phyloP scores from a whole-genome alignment of 495 filamentous ascomycete genomes.

The Lasiosphaeriaceae sp. region DNA sequence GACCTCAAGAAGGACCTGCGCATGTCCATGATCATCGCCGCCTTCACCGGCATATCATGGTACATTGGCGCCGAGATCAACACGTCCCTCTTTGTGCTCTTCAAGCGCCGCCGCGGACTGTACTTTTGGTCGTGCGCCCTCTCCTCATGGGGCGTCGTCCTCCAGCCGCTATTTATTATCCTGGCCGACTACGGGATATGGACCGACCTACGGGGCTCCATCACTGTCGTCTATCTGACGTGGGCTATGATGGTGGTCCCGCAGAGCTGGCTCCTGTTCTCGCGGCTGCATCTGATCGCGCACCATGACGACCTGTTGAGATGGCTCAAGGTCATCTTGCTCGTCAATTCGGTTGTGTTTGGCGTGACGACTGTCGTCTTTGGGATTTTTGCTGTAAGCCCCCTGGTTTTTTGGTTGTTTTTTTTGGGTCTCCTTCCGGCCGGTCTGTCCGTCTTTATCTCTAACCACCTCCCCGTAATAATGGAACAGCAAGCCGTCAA shows the following conservation, averaged over 20 bases:
- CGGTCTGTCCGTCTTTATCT: not conserved
- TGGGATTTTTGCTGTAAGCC: conserved; percentile 22
- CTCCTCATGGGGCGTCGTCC: conserved; percentile 41
- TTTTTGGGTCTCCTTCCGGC: conserved; percentile 17
- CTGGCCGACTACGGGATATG: conserved; percentile 30
- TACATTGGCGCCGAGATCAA: conserved; percentile 51
- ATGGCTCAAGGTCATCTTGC: conserved; percentile 19
- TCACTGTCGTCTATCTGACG: conserved; percentile 31
- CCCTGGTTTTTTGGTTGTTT: too few species aligned
- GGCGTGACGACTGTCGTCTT: conserved; percentile 31
- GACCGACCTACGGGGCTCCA: conserved; percentile 19
- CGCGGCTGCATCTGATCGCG: conserved; percentile 37
- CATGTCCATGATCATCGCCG: conserved; percentile 43
- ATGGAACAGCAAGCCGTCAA: conserved; percentile 11
- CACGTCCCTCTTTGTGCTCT: conserved; percentile 53
- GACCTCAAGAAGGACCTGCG: conserved; percentile 13
- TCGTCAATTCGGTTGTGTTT: conserved; percentile 27
- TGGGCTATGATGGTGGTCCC: conserved; percentile 33
- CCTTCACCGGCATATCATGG: conserved; percentile 46
- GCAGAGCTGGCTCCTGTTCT: conserved; percentile 35
- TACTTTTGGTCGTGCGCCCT: conserved; percentile 58
- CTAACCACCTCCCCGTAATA: not conserved
- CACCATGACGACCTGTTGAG: conserved; percentile 17
- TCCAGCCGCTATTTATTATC: conserved; percentile 36
- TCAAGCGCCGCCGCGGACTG: conserved; percentile 48